Base-by-base conservation (phyloP, 179 eudicot species). In the Carnegiea gigantea region DNA sequence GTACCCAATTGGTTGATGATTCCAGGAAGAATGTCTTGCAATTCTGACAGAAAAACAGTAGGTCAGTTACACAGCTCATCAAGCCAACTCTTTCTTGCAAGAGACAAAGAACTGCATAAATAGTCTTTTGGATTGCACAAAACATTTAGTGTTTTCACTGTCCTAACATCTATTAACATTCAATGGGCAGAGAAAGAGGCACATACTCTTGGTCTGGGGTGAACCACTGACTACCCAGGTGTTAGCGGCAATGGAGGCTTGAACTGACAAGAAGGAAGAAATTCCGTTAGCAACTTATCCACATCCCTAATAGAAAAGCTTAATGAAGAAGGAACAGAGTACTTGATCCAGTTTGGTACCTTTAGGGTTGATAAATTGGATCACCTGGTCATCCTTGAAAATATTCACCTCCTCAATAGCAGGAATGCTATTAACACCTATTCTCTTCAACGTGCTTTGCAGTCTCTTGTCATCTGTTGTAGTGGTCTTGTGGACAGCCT, bases 151-250 rank as follows among this genome's bases (percentile, higher is more conserved):
- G 8, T 28, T 51, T 28, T 26, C 71, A 67, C 38, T 67, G 10
- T 26, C 38, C 36, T n/a, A 67, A 67, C 68, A 23, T 8, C 71
- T 13, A 53, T 51, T 43, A 18, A 57, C 46, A 51, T 15, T 33
- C 14, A 4, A 70, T 79, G 28, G 28, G 57, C 57, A 30, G 67
- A 30, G 67, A 78, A 62, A 48, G 77, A 82, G 75, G 23, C 57
- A 23, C 86, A 46, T 90, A 95, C 98, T 95, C 92, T 93, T 93
- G 77, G 91, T 92, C 84, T 95, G 98, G 38, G 98, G 95, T 81
- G 98, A 72, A 64, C 98, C 97, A 79, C 98, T 93, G 54, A 95
- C 98, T 70, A 95, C 98, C 98, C 98, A 93, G 44, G 98, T 95
- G 88, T 95, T 95, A 73, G 97, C 98, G 14, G 90, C 93, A 88